These are phyloP conservation scores for Solanum neorickii DNA, from an alignment of 257 asterid genomes.

Conservation along the genomic window DNA sequence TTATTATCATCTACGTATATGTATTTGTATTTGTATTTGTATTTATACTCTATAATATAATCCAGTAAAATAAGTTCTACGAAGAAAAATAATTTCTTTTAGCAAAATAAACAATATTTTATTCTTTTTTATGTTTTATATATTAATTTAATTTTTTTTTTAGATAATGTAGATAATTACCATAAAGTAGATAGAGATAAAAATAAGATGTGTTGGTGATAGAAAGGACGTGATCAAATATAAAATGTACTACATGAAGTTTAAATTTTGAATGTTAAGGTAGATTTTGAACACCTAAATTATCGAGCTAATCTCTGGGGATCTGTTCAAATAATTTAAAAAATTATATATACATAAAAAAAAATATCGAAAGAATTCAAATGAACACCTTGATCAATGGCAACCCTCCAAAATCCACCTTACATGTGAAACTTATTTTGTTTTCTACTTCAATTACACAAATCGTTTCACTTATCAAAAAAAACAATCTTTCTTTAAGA, in stretches of 20 bases:
- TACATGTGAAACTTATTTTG: not conserved
- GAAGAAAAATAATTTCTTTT: not conserved
- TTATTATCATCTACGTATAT: not conserved
- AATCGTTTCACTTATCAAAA: not conserved
- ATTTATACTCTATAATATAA: not conserved
- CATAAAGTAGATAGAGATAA: not conserved
- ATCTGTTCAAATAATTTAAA: no score
- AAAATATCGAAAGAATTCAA: no score
- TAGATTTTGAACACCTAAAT: not conserved
- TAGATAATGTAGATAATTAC: not conserved
- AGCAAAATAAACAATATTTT: fast-evolving
- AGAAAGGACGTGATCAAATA: no score
- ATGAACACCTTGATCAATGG: not conserved
- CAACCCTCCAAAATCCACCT: not conserved
- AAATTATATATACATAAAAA: no score
- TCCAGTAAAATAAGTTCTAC: not conserved
- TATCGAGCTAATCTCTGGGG: not conserved
- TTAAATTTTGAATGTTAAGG: no score
- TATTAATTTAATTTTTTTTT: not conserved
- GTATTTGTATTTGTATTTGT: not conserved
- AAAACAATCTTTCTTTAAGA: no score
- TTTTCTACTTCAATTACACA: no score
- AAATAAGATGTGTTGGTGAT: not conserved
- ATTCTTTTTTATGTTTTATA: not conserved
- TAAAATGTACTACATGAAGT: no score